Base-by-base conservation (phyloP, 306 rosid genomes). In the Ammopiptanthus mongolicus region DNA sequence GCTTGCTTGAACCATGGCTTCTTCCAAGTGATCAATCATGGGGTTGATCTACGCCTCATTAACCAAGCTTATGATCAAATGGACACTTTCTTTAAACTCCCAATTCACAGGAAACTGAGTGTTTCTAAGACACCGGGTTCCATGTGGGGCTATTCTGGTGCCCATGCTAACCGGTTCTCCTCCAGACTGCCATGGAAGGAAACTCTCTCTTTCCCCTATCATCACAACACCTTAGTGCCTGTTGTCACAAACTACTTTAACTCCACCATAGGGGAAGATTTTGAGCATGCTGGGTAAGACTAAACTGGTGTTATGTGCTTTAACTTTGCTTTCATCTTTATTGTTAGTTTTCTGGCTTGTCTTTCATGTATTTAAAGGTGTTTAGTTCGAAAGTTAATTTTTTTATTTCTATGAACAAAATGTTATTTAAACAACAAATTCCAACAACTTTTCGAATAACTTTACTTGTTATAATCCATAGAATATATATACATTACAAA, bases 111-210 rank as follows among this genome's bases (percentile, higher is more conserved):
- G 47, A 93, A 89, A 72, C 0, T 29, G 5, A 84, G 48, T 63
- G 77, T 81, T 9, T 41, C 34, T 28, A 80, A 80, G 61, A 1
- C 0, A 4, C 81, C 88, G 1, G 86, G 80, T 6, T 37, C 80
- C 25, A 36, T 79, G 47, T 81, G 78, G 83, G 97, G 97, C 0
- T 93, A 87, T 51, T 89, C 96, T 0, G 88, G 89, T 34, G 91
- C 91, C 1, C 97, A 91, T 77, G 84, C 89, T 42, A 83, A 89
- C n/a, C 88, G 98, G 4, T 93, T 87, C 79, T 77, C 91, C 0
- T 79, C 96, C 2, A 88, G 78, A 23, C 73, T 89, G 5, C 96
- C 97, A 0, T 93, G 97, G 98, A 93, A 91, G 81, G 97, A 93
- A 76, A 87, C 98, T 21, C 69, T 93, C 25, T 86, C 98, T 47